These are phyloP conservation scores for Tricholoma matsutake DNA, from an alignment of 768 basidiomycete genomes.

Conservation along the genomic window DNA sequence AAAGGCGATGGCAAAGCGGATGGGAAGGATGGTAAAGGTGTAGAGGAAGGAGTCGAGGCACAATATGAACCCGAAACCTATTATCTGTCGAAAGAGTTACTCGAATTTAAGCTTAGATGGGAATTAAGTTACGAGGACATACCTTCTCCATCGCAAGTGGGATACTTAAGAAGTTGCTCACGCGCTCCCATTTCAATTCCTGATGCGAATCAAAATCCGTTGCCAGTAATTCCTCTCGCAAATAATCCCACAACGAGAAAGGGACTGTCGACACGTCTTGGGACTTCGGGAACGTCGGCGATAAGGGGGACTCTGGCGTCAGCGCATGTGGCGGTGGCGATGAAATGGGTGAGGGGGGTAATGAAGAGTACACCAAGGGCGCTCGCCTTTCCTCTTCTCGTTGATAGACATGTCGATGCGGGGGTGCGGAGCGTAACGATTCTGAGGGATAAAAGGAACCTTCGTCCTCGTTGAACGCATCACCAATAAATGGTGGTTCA, in stretches of 20 bases:
- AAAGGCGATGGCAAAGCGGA: constrained; percentile 71
- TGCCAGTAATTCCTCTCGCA: constrained; percentile 81
- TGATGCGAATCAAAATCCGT: constrained; percentile 96
- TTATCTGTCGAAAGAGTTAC: constrained; percentile 50
- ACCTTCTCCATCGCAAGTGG: constrained; percentile 95
- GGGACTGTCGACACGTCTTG: constrained; percentile 33
- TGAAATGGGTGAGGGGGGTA: constrained; percentile 70
- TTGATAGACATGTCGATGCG: constrained; percentile 15
- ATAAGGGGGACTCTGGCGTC: constrained; percentile 30
- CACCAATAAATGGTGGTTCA: constrained; percentile 21
- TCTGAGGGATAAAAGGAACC: constrained; percentile 10
- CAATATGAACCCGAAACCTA: constrained; percentile 87
- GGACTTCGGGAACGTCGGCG: constrained; percentile 22
- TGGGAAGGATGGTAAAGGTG: constrained; percentile 95
- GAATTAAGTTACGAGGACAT: constrained; percentile 10
- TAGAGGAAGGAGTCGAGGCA: constrained; percentile 98
- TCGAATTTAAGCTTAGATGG: constrained; percentile 7
- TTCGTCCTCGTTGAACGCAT: constrained; percentile 31
- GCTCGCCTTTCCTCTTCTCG: constrained; percentile 22
- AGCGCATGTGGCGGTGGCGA: constrained; percentile 38
- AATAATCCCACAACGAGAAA: constrained; percentile 91
- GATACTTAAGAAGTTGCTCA: constrained; percentile 92
- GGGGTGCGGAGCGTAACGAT: constrained; percentile 13
- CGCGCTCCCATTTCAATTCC: constrained; percentile 92
- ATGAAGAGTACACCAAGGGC: constrained; percentile 63